Evolutionary conservation across 169 alveolate species (phyloP), one percentile per base, ranked within the genome.

Genomic region (Amoebophrya sp.): DNA sequence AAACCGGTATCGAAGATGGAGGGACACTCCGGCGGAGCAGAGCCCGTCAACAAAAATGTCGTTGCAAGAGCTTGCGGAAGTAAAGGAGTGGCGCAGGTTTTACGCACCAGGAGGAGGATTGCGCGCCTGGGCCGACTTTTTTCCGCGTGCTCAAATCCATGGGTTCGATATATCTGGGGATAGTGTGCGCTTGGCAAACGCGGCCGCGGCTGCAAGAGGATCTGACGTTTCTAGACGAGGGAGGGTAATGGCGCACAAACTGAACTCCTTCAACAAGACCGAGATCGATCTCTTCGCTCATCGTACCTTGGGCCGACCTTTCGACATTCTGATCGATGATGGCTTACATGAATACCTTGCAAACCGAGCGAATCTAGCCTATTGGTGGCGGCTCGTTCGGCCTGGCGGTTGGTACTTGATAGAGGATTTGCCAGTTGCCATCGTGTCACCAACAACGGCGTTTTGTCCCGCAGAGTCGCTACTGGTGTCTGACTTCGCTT

Each of bases 191-290:
- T n/a, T n/a, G n/a, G n/a, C n/a, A n/a, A n/a, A n/a, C n/a, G n/a
- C n/a, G n/a, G n/a, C n/a, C n/a, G n/a, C n/a, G n/a, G n/a, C n/a
- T n/a, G n/a, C n/a, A n/a, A n/a, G n/a, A n/a, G n/a, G n/a, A n/a
- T n/a, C n/a, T n/a, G n/a, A n/a, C n/a, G n/a, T n/a, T n/a, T n/a
- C n/a, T n/a, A n/a, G n/a, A n/a, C n/a, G n/a, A n/a, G n/a, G n/a
- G n/a, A n/a, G n/a, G n/a, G n/a, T n/a, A n/a, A n/a, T n/a, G n/a
- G n/a, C n/a, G 29, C 18, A 47, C 65, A 47, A 18, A 6, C 26
- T 65, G 83, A 65, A 65, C 26, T 65, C 83, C 26, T 65, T 6
- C 83, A 65, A 65, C 83, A 65, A 65, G n/a, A 65, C 83, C 36
- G 36, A 65, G 26, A 36, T 65, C 2, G 83, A 65, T 47, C 65